Conservation (phyloP, 208 protist species). For the Leptomonas pyrrhocoris region DNA sequence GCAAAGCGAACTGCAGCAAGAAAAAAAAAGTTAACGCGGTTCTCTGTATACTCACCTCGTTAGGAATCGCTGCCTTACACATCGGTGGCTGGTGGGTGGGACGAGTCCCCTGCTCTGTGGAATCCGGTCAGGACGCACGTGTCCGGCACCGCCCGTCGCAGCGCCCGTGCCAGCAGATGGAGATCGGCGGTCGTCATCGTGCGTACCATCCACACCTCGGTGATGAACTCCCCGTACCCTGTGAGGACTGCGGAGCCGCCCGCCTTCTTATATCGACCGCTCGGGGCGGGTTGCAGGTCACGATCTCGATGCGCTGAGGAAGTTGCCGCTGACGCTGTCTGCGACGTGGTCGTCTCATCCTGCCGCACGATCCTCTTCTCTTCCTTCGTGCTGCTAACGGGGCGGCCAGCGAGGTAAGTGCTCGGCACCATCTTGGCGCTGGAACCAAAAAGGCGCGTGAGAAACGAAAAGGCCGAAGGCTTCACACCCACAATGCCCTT, state of each 20-base stretch:
- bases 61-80: too few relatives aligned
- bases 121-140: neutral
- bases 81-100: neutral
- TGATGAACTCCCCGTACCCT: neutral
- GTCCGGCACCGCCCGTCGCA: conserved; percentile 2
- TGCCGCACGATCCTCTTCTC: neutral
- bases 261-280: neutral
- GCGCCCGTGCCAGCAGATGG: conserved; percentile 1
- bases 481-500: conserved; percentile 23
- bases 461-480: neutral
- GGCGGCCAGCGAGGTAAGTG: neutral
- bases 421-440: neutral
- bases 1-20: too few relatives aligned
- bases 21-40: too few relatives aligned
- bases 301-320: neutral
- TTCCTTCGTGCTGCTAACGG: neutral
- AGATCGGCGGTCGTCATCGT: conserved; percentile 10
- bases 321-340: neutral
- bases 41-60: too few relatives aligned
- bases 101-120: neutral
- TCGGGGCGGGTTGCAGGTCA: neutral
- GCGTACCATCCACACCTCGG: conserved; percentile 23
- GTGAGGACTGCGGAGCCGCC: neutral
- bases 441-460: neutral
- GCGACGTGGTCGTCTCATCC: neutral